A percentile compares a stretch with the other conserved stretches of the same genome.
Evolutionary conservation across 371 early-diverging fungal species (phyloP).

Genomic region (Parasitella parasitica): DNA sequence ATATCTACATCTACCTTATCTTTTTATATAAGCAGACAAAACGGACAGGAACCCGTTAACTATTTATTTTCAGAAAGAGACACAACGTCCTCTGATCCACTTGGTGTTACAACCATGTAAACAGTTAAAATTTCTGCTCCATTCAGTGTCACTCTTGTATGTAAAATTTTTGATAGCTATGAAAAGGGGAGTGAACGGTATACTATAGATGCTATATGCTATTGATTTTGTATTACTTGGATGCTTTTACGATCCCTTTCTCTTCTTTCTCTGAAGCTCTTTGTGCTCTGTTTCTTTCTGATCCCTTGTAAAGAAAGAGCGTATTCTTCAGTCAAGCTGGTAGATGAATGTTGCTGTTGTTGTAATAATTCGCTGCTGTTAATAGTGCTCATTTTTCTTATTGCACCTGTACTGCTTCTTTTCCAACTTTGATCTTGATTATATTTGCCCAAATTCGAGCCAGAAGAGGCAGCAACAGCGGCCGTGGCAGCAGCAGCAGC

Average conservation of each 20-base stretch:
- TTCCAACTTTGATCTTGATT: slow-evolving; percentile 18
- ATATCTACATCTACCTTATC: background rate
- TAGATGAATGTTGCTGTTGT: background rate
- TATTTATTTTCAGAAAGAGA: background rate
- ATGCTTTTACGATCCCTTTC: slow-evolving; percentile 50
- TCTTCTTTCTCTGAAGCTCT: slow-evolving; percentile 47
- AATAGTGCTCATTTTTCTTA: slow-evolving; percentile 9
- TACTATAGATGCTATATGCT: background rate
- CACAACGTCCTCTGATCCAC: background rate
- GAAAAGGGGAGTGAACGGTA: background rate
- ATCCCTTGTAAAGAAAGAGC: slow-evolving; percentile 49
- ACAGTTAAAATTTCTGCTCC: background rate
- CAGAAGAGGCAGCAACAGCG: background rate
- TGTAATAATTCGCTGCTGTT: background rate
- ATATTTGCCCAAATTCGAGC: slow-evolving; percentile 4
- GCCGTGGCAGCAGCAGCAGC: slow-evolving; percentile 8
- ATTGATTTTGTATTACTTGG: background rate
- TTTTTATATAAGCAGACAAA: background rate
- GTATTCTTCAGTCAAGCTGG: slow-evolving; percentile 47
- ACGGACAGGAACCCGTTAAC: background rate
- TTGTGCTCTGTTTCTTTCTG: slow-evolving; percentile 49
- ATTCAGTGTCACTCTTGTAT: background rate
- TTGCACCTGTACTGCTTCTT: slow-evolving; percentile 24
- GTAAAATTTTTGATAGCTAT: background rate
- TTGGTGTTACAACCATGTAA: background rate